Conservation (phyloP, 2,329 filamentous ascomycete species). For the Albifimbria verrucaria region DNA sequence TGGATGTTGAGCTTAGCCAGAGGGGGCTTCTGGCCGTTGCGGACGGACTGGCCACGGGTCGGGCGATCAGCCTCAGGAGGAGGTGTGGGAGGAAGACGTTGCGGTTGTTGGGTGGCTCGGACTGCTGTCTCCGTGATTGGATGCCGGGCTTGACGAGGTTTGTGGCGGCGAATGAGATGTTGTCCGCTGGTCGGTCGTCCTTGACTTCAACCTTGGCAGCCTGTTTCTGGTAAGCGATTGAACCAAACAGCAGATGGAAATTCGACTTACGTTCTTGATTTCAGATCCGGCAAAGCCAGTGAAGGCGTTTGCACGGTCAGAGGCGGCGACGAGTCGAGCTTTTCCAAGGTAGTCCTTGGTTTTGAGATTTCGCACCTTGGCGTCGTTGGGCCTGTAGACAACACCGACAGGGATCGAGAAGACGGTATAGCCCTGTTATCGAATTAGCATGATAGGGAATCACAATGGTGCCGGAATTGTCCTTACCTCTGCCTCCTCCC, state of each 20-base stretch:
- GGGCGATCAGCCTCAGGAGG: constrained; percentile 83
- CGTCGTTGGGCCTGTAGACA: constrained; percentile 91
- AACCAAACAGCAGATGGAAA: constrained; percentile 2
- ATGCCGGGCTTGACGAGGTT: constrained; percentile 89
- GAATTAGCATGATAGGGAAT: constrained; percentile 1
- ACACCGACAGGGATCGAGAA: constrained; percentile 97
- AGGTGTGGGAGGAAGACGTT: constrained; percentile 97
- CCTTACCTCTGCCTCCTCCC: constrained; percentile 82
- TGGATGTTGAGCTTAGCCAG: constrained; percentile 63
- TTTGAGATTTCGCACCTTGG: constrained; percentile 97
- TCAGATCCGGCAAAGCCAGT: constrained; percentile 79
- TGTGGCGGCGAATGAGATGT: constrained; percentile 86
- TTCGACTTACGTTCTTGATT: constrained; percentile 64
- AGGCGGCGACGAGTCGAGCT: constrained; percentile 86
- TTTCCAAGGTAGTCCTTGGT: constrained; percentile 97
- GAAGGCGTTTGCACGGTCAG: constrained; percentile 75
- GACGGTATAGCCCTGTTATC: constrained; percentile 81
- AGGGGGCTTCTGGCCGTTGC: constrained; percentile 58
- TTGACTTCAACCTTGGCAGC: constrained; percentile 52
- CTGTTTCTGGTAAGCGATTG: constrained; percentile 26
- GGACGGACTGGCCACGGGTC: constrained; percentile 57
- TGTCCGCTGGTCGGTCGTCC: constrained; percentile 80
- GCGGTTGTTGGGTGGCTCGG: constrained; percentile 74
- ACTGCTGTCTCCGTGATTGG: constrained; percentile 77
- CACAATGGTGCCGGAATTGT: neutral